Base-by-base conservation (phyloP, 176 grass and related monocot genomes). In the Elaeis guineensis region DNA sequence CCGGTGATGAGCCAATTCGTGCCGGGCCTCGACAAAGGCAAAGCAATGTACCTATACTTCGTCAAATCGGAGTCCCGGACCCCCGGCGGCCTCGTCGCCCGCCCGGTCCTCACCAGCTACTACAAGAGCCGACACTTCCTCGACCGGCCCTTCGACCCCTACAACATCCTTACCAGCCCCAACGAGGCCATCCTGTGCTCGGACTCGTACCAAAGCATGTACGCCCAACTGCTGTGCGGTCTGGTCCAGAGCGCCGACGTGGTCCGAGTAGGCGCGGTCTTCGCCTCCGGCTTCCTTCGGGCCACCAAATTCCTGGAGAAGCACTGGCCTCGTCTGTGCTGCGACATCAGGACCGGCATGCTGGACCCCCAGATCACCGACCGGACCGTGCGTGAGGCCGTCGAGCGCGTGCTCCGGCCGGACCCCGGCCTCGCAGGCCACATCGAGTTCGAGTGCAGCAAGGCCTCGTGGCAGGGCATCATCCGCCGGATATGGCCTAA, bases 151-250 rank as follows among this genome's bases (percentile, higher is more conserved):
- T 80, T 74, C 21, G 92, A 97, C 77, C 87, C 87, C 21, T 97
- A 88, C 76, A 97, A 83, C 15, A 58, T 67, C 0, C 82, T 83
- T 66, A 97, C 92, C 66, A 97, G 92, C 83, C 84, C 92, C 22
- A 84, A 90, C 57, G 87, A 91, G 56, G 72, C 92, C 28, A 80
- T 91, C 14, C 72, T 97, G 63, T 97, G 92, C 83, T 61, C 75
- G 25, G 83, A 97, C 76, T 97, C 92, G 20, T 97, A 91, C 65
- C 92, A 97, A 75, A 97, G 92, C 75, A 97, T 91, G 92, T 97
- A 97, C 50, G 62, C 87, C 4, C 92, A 97, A 73, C 92, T 97
- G 23, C 77, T 97, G 5, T 91, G 87, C 61, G 92, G 92, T 57
- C 80, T 97, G 14, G 61, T 97, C n/a, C 80, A 88, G 72, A 78